Evolutionary conservation across 108 stramenopile genomes (phyloP), one percentile per base, ranked within the genome.

Genomic region (Epithemia pelagica): DNA sequence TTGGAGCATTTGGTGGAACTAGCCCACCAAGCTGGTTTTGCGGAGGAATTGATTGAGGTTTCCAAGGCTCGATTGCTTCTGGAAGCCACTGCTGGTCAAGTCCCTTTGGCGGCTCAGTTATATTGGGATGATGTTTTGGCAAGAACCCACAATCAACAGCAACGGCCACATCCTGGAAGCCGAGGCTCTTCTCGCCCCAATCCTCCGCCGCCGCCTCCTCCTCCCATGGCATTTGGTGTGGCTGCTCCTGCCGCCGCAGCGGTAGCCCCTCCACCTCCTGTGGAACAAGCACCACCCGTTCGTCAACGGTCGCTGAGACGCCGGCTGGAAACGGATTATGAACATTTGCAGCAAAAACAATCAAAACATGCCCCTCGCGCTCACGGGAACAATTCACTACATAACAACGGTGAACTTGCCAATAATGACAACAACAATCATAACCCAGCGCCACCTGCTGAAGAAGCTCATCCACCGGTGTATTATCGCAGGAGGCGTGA

Each of bases 91-190:
- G 85, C 76, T 30, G 88, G 88, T 7, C 78, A 90, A 67, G 65
- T 90, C 29, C 68, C 73, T 1, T 54, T 90, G 79, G 91, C 91
- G 24, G 74, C 73, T 2, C 71, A 79, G 21, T 67, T 93, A 22
- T 93, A 85, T 66, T 90, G 86, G 86, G 91, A 93, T 61, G 82
- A 92, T 69, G 83, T 74, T 65, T 66, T 87, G 52, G 84, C 81
- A 0, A 54, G 46, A 59, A 21, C 31, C 22, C 2, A 58, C 62
- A 58, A 57, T 67, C 8, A 46, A 22, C 72, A 58, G 37, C 37
- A 46, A 46, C 37, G 15, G 15, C 5, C 5, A 10, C 37, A 46
- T 10, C 30, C 28, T 30, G 60, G 52, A 57, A 15, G 10, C n/a
- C 20, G 10, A 46, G 37, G 28, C 37, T 3, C 21, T 15, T 5